Evolutionary conservation across 345 rosid species (phyloP).

Genomic region (Gossypium sturtianum): DNA sequence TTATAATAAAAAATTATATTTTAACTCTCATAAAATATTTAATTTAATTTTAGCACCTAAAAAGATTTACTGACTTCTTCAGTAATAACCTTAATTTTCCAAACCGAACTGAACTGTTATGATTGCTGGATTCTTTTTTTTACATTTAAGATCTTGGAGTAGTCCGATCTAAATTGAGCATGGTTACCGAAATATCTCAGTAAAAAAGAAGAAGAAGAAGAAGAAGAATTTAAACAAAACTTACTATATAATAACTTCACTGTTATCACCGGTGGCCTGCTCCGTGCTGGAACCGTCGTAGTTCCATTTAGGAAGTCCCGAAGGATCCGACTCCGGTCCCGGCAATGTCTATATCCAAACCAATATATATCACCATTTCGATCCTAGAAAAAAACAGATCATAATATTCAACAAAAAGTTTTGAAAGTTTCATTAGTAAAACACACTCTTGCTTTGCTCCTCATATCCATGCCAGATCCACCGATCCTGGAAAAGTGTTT

Average conservation of each 20-base stretch:
- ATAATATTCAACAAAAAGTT: neutral
- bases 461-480: constrained; percentile 69
- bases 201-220: too few relatives aligned
- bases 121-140: too few relatives aligned
- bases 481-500: constrained; percentile 42
- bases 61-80: too few relatives aligned
- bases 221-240: constrained; percentile 9
- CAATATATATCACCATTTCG: neutral
- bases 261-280: constrained; percentile 72
- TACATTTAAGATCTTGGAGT: too few relatives aligned
- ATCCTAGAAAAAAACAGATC: neutral
- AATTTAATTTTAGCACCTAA: too few relatives aligned
- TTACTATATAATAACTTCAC: constrained; percentile 73
- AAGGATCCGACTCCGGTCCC: constrained; percentile 48
- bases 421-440: neutral
- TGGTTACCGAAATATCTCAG: too few relatives aligned
- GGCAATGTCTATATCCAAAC: constrained; percentile 40
- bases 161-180: too few relatives aligned
- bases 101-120: too few relatives aligned
- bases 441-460: constrained; percentile 70
- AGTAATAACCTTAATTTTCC: too few relatives aligned
- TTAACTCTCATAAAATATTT: too few relatives aligned
- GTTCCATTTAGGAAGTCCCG: constrained; percentile 74
- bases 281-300: constrained; percentile 76
- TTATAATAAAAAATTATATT: too few relatives aligned